phyloP scores from a whole-genome alignment of 139 green algal genomes.

The Coccomyxa sp. region DNA sequence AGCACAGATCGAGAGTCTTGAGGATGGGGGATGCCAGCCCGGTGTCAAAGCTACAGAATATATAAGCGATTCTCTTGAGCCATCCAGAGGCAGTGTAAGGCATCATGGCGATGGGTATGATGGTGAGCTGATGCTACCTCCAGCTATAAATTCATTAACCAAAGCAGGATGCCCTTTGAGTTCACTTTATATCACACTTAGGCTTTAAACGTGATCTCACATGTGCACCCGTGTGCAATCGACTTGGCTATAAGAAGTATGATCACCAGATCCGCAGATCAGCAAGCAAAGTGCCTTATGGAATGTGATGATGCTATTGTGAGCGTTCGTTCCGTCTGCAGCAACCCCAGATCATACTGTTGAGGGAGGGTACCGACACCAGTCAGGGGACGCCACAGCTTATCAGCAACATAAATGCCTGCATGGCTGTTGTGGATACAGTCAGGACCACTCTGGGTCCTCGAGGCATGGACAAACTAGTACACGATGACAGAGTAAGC shows the following conservation, averaged over 20 bases:
- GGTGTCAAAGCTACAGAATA: too few relatives aligned
- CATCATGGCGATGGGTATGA: constrained; percentile 3
- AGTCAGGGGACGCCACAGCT: constrained; percentile 95
- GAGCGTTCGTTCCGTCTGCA: constrained; percentile 23
- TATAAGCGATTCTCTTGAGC: too few relatives aligned
- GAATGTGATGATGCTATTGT: neutral
- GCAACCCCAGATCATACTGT: constrained; percentile 99
- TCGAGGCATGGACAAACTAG: constrained; percentile 98
- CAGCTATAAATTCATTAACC: too few relatives aligned
- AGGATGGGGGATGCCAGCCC: too few relatives aligned
- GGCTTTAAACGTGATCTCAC: neutral
- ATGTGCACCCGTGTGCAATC: neutral
- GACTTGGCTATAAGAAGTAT: too few relatives aligned
- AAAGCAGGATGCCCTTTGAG: too few relatives aligned
- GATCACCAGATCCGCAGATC: too few relatives aligned
- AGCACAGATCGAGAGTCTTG: too few relatives aligned
- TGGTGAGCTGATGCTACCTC: too few relatives aligned
- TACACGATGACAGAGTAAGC: constrained; percentile 74
- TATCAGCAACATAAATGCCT: constrained; percentile 99
- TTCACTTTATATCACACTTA: too few relatives aligned
- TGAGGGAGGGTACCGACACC: constrained; percentile 97
- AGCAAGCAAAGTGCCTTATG: too few relatives aligned
- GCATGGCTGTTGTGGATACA: constrained; percentile 91
- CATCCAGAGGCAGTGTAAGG: too few relatives aligned
- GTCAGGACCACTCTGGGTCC: constrained; percentile 94